Evolutionary conservation across 352 stramenopile species (phyloP), one percentile per base, ranked within the genome.

Genomic region (Aphanomyces cochlioides): DNA sequence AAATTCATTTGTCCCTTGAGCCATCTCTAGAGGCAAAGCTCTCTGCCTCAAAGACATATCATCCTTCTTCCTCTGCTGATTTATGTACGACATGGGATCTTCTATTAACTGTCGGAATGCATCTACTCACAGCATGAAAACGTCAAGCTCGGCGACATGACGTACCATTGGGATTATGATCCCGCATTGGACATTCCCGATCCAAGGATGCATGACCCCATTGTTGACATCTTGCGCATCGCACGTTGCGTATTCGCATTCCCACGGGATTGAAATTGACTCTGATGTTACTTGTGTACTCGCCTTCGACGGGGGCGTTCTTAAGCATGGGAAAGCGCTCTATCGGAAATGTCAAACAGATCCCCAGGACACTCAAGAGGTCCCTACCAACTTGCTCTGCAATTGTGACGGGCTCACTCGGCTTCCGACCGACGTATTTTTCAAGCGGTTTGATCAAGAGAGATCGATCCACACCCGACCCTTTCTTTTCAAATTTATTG

Each of bases 301-400:
- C 82, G 48, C 89, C 87, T 67, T 95, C 85, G 17, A 96, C 89
- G 3, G 89, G 89, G 15, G 89, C 89, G 68, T 94, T 82, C 69
- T 95, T 94, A 5, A 96, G 77, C n/a, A 96, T 87, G 28, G 89
- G 88, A 38, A 96, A 96, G 12, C 89, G 86, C 71, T 96, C 85
- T 76, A 66, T 3, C 5, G 28, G 28, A 28, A 28, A 13, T 56
- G 10, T 1, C 36, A 7, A 53, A 60, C 8, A 39, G 15, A 50
- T 10, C 19, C 12, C 7, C 7, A 66, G n/a, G 6, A 10, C 5
- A 40, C 19, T 21, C 36, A 0, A 17, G 1, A 10, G 6, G 10
- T 28, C 73, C 54, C 3, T 47, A 82, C 77, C 77, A 4, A 93
- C 85, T 78, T 94, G 87, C 40, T 89, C 81, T 67, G 89, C 89